Evolutionary conservation across 768 basidiomycete species (phyloP).

Genomic region (Coprinellus micaceus): DNA sequence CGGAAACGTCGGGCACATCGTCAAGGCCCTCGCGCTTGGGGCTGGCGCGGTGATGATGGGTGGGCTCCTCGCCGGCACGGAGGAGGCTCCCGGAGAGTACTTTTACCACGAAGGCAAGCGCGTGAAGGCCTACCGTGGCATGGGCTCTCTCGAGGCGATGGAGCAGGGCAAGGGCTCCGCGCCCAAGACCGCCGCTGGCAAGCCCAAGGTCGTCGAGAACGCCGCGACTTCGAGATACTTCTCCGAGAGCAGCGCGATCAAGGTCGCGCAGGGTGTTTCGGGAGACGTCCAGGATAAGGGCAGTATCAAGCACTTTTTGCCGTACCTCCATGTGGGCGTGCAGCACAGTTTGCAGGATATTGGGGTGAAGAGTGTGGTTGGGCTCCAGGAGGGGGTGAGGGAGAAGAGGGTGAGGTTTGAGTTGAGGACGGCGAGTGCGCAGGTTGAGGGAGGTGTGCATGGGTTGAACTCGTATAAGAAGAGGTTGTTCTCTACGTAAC

Average conservation of each 20-base stretch:
- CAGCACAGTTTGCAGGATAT: slow-evolving; percentile 96
- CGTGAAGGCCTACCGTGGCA: slow-evolving; percentile 97
- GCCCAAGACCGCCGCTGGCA: slow-evolving; percentile 47
- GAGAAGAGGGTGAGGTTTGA: slow-evolving; percentile 81
- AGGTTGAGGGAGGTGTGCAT: slow-evolving; percentile 94
- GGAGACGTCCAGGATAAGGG: slow-evolving; percentile 99
- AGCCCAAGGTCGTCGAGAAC: slow-evolving; percentile 64
- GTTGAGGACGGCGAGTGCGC: slow-evolving; percentile 89
- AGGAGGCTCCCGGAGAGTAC: slow-evolving; percentile 97
- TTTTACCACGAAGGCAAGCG: slow-evolving; percentile 99
- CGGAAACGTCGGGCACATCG: slow-evolving; percentile 93
- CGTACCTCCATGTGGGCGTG: slow-evolving; percentile 75
- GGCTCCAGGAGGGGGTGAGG: slow-evolving; percentile 63
- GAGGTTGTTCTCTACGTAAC: too few relatives aligned
- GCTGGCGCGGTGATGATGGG: slow-evolving; percentile 99
- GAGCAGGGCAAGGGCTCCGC: slow-evolving; percentile 59
- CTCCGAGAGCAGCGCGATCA: slow-evolving; percentile 86
- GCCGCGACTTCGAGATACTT: slow-evolving; percentile 97
- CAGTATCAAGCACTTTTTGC: slow-evolving; percentile 87
- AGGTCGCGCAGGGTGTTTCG: slow-evolving; percentile 95
- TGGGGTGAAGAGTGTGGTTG: slow-evolving; percentile 66
- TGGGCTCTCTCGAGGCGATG: slow-evolving; percentile 96
- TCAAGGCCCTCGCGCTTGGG: slow-evolving; percentile 92
- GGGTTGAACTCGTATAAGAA: slow-evolving; percentile 95
- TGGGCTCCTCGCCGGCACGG: slow-evolving; percentile 89